A percentile compares a stretch with the other conserved stretches of the same genome.
Evolutionary conservation across 805 yeast species (phyloP).

Genomic region (Wickerhamomyces alni): DNA sequence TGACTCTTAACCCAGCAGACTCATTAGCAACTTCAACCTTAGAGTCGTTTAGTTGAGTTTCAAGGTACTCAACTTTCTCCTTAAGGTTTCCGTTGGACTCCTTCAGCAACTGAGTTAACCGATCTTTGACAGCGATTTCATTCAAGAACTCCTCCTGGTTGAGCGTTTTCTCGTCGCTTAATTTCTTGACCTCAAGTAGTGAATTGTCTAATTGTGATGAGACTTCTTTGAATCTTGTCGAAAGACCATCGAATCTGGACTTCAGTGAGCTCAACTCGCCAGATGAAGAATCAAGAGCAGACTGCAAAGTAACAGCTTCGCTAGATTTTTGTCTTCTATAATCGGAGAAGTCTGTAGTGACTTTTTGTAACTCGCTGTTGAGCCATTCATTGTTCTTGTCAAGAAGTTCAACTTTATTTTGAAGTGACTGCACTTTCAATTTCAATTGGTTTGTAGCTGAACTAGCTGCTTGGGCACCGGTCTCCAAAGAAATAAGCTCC

Average conservation of each 20-base stretch:
- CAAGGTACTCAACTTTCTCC: constrained; percentile 48
- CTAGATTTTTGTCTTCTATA: constrained; percentile 22
- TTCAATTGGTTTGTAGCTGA: constrained; percentile 24
- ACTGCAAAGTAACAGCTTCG: constrained; percentile 21
- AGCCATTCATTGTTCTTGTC: constrained; percentile 36
- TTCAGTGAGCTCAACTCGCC: constrained; percentile 26
- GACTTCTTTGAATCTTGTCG: constrained; percentile 30
- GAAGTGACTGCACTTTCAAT: constrained; percentile 30
- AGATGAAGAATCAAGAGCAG: constrained; percentile 23
- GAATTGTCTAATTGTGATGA: constrained; percentile 36
- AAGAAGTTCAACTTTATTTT: constrained; percentile 37
- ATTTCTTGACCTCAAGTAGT: constrained; percentile 37
- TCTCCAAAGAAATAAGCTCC: constrained; percentile 32
- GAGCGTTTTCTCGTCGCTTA: constrained; percentile 36
- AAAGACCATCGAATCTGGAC: constrained; percentile 25
- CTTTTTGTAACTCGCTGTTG: constrained; percentile 31
- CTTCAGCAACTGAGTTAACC: constrained; percentile 51
- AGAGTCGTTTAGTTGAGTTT: constrained; percentile 26
- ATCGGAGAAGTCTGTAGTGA: constrained; percentile 25
- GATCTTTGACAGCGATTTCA: constrained; percentile 58
- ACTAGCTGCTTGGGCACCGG: constrained; percentile 26
- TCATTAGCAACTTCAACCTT: constrained; percentile 37
- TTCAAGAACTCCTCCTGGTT: constrained; percentile 46
- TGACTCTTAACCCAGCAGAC: constrained; percentile 50
- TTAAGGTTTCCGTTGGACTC: constrained; percentile 46